Evolutionary conservation across 768 basidiomycete species (phyloP).

Genomic region (Tremella fuciformis): DNA sequence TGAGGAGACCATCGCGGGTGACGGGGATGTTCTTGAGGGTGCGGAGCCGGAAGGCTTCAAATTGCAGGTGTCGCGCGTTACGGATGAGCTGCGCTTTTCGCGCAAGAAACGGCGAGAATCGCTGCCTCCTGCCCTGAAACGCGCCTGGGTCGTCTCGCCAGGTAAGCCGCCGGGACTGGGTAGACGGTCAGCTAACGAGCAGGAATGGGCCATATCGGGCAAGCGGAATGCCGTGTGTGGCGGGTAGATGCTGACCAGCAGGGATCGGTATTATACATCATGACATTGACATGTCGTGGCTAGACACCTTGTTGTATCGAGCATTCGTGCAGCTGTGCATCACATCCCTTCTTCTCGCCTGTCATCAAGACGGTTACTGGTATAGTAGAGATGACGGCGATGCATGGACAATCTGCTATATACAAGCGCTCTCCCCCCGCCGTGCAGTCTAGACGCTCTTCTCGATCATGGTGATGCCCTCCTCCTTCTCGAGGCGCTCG

Average conservation of each 20-base stretch:
- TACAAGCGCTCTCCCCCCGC: not conserved
- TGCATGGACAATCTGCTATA: too few relatives aligned
- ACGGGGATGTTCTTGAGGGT: constrained; percentile 51
- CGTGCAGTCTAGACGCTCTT: constrained; percentile 34
- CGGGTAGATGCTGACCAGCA: constrained; percentile 1
- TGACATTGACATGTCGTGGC: not conserved
- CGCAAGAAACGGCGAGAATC: constrained; percentile 45
- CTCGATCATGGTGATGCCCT: constrained; percentile 51
- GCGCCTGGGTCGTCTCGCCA: constrained; percentile 48
- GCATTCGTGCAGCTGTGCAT: not conserved
- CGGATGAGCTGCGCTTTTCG: constrained; percentile 37
- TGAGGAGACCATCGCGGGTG: not conserved
- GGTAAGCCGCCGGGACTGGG: constrained; percentile 26
- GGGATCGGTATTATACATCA: constrained; percentile 32
- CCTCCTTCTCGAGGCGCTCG: constrained; percentile 40
- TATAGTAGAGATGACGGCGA: too few relatives aligned
- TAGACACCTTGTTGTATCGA: not conserved
- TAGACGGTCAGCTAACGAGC: not conserved
- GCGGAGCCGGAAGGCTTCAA: constrained; percentile 58
- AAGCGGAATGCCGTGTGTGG: not conserved
- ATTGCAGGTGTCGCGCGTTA: constrained; percentile 48
- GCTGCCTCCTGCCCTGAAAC: constrained; percentile 38
- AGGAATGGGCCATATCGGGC: constrained; percentile 48
- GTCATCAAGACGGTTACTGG: not conserved
- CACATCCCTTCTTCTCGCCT: not conserved